These are phyloP conservation scores for Gyromitra esculenta DNA, from an alignment of 2,329 filamentous ascomycete species.

Conservation along the genomic window DNA sequence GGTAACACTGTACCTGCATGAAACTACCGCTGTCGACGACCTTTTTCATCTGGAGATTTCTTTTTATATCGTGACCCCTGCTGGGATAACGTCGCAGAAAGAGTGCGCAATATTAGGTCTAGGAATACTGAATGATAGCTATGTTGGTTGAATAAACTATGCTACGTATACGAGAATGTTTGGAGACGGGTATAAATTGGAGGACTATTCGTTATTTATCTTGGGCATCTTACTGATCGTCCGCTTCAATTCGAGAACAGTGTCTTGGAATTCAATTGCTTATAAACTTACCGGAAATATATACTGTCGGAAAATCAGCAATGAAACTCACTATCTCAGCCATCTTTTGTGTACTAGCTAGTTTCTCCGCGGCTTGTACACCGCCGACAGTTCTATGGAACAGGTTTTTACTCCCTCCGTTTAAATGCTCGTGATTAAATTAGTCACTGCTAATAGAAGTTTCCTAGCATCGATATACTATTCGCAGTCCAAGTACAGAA, in stretches of 20 bases:
- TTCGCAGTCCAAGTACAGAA: constrained; percentile 62
- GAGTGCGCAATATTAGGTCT: not conserved
- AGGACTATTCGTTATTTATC: not conserved
- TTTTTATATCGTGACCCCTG: constrained; percentile 10
- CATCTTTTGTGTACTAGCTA: not conserved
- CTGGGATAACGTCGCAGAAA: not conserved
- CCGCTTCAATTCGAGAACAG: not conserved
- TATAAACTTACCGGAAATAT: not conserved
- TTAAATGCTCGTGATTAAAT: not conserved
- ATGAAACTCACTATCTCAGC: constrained; percentile 9
- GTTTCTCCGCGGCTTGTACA: constrained; percentile 3
- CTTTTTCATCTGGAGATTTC: not conserved
- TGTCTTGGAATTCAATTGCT: not conserved
- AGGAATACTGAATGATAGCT: not conserved
- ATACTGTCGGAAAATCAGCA: not conserved
- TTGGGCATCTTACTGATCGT: not conserved
- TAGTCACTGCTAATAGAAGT: not conserved
- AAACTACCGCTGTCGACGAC: not conserved
- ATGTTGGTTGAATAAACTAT: not conserved
- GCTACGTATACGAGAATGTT: not conserved
- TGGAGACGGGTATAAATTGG: constrained; percentile 13
- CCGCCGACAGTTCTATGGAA: constrained; percentile 32
- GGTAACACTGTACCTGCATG: constrained; percentile 17
- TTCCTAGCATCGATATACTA: constrained; percentile 34
- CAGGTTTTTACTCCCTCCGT: constrained; percentile 1